These are phyloP conservation scores for Panicum hallii DNA, from an alignment of 202 grass and related monocot species.

Conservation along the genomic window DNA sequence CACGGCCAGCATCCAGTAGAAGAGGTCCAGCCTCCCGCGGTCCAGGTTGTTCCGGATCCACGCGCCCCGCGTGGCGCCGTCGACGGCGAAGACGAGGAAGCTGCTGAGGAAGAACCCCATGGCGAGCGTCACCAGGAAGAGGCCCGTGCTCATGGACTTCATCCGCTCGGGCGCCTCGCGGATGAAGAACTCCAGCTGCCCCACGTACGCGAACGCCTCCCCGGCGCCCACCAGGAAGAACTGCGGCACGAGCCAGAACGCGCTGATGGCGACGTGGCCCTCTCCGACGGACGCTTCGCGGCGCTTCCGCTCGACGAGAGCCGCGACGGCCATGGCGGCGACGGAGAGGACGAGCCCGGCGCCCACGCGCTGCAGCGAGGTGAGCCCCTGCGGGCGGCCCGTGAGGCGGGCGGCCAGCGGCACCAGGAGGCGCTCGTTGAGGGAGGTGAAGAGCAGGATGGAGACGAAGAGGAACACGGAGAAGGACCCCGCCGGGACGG, in stretches of 20 bases:
- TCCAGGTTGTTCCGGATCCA: slow-evolving; percentile 86
- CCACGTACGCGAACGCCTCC: slow-evolving; percentile 94
- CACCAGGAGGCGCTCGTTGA: slow-evolving; percentile 91
- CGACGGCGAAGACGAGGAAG: slow-evolving; percentile 62
- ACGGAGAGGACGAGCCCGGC: slow-evolving; percentile 66
- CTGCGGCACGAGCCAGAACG: slow-evolving; percentile 93
- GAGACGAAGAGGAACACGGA: slow-evolving; percentile 95
- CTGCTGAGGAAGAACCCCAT: slow-evolving; percentile 96
- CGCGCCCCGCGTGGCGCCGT: slow-evolving; percentile 43
- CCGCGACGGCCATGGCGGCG: slow-evolving; percentile 71
- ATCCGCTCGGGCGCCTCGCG: slow-evolving; percentile 83
- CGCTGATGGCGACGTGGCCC: slow-evolving; percentile 44
- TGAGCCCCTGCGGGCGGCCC: slow-evolving; percentile 67
- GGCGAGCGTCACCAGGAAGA: slow-evolving; percentile 75
- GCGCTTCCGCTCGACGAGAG: slow-evolving; percentile 68
- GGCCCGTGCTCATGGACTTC: slow-evolving; percentile 97
- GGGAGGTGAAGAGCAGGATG: slow-evolving; percentile 91
- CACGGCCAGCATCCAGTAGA: slow-evolving; percentile 89
- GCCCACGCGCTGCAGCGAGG: slow-evolving; percentile 80
- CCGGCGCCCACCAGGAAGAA: slow-evolving; percentile 89
- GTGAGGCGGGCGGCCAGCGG: slow-evolving; percentile 74
- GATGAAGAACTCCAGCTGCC: slow-evolving; percentile 98
- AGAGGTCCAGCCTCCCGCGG: slow-evolving; percentile 70
- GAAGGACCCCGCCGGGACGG: slow-evolving; percentile 75
- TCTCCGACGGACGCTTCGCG: slow-evolving; percentile 30